Evolutionary conservation across 306 rosid genomes (phyloP), one percentile per base, ranked within the genome.

Genomic region (Erythrophleum fordii): DNA sequence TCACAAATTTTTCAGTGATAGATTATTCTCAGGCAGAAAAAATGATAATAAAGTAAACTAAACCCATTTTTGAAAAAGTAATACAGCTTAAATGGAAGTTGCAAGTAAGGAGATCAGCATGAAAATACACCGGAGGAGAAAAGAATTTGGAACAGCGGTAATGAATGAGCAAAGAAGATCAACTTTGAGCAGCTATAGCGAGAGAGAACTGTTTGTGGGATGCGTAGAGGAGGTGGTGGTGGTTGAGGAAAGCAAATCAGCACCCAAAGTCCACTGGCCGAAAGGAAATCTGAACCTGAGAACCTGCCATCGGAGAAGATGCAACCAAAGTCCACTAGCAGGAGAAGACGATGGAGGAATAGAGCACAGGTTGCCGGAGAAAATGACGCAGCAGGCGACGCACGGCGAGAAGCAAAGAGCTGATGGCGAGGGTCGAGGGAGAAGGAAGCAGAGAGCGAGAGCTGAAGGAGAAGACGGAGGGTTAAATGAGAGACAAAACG

Each of bases 141-240:
- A 2, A 34, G 14, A 44, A 10, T 31, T 18, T 8, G 8, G 37
- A 58, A 52, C 65, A 13, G 23, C 77, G 9, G 68, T 58, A 64
- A 26, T 10, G 77, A 29, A 20, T 0, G 26, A 52, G 22, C 17
- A 74, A 74, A 11, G 72, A 5, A 12, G 83, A 76, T 14, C 52
- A 77, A 58, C 45, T 28, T 70, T 20, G 73, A 39, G 60, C 3
- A 29, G 34, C 22, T 10, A 59, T 4, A 6, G 56, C 56, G 13
- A 73, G 80, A n/a, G 83, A 61, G 65, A 73, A 55, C 58, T 48
- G 87, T 18, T 74, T 83, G 23, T 49, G 78, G 49, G 83, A 76
- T 62, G 56, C 80, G 48, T 22, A 56, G 56, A 76, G 81, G 73
- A 83, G 82, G 28, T 17, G 78, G 52, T 13, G 88, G 39, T 79